Base-by-base conservation (phyloP, 768 basidiomycete genomes). In the Naganishia randhawae region DNA sequence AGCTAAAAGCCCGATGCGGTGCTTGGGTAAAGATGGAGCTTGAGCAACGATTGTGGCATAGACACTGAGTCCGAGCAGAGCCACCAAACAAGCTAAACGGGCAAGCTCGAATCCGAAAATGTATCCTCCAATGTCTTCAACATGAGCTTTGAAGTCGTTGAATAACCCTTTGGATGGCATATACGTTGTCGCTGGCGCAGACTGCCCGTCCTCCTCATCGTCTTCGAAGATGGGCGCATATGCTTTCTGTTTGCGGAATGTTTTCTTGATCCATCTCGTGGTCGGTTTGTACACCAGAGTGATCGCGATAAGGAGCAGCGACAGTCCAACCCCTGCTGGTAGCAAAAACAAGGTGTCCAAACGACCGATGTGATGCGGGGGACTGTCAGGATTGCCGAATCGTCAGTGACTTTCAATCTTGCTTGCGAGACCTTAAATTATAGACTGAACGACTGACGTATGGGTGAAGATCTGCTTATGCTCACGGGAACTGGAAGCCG, bases 61-160 rank as follows among this genome's bases (percentile, higher is more conserved):
- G 9, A 80, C 77, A 66, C 84, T 85, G 17, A 88, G 74, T 5
- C 78, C 83, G 27, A 88, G 79, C n/a, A 88, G 81, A 2, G 80
- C 76, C 31, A 83, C 76, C 55, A 83, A 82, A 32, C 82, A 82
- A 2, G 84, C 63, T 5, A 86, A 77, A 27, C 87, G 82, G 1
- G 80, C 71, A 35, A 85, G 62, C 70, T 84, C 84, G 77, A 83
- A 83, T 16, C 74, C 73, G 75, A 85, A 86, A 29, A 85, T 70
- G n/a, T 75, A 55, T 25, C 74, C 83, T 16, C 77, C 75, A 63
- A 64, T 64, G 22, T 64, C 63, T 6, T 48, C 45, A 10, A 64
- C 48, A 33, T 64, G 63, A 10, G 63, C 37, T 50, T 50, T 48
- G 13, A 64, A 64, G 31, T 64, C 63, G 22, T 64, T 48, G 63